Evolutionary conservation across 2,329 filamentous ascomycete genomes (phyloP).

Genomic region (Neofusicoccum umdonicola): DNA sequence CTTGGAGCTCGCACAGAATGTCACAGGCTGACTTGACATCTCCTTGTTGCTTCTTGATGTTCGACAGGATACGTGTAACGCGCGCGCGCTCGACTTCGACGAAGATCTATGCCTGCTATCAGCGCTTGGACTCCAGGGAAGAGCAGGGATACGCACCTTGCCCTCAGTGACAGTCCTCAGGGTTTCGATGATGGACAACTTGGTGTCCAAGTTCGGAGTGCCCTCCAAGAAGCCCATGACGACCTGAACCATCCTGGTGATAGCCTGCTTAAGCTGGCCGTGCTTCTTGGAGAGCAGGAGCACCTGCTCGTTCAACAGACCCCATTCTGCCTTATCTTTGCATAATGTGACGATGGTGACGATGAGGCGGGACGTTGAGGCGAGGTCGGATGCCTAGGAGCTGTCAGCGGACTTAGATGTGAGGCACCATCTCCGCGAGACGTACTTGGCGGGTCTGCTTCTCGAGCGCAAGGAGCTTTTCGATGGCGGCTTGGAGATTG

Average conservation of each 20-base stretch:
- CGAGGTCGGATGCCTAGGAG: constrained; percentile 84
- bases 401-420: constrained; percentile 22
- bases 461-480: constrained; percentile 88
- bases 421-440: not conserved
- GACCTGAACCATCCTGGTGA: constrained; percentile 97
- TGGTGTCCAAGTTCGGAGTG: constrained; percentile 80
- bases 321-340: constrained; percentile 91
- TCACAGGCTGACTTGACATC: constrained; percentile 88
- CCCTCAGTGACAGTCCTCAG: constrained; percentile 95
- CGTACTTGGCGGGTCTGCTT: constrained; percentile 94
- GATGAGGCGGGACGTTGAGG: constrained; percentile 87
- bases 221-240: constrained; percentile 90
- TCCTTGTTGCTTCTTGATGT: constrained; percentile 96
- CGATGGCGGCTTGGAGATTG: constrained; percentile 82
- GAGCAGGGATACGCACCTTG: constrained; percentile 57
- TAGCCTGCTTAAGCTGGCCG: constrained; percentile 98
- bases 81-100: constrained; percentile 97
- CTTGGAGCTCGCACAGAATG: constrained; percentile 93
- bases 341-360: constrained; percentile 89
- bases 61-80: constrained; percentile 88
- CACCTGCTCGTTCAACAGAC: constrained; percentile 92
- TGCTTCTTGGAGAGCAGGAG: constrained; percentile 97
- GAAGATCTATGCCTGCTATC: constrained; percentile 67
- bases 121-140: constrained; percentile 19
- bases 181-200: constrained; percentile 91